Percentiles rank a stretch among this genome's conserved stretches.
Evolutionary conservation across 1,284 basidiomycete species (phyloP).

Genomic region (Cutaneotrichosporon cyanovorans): DNA sequence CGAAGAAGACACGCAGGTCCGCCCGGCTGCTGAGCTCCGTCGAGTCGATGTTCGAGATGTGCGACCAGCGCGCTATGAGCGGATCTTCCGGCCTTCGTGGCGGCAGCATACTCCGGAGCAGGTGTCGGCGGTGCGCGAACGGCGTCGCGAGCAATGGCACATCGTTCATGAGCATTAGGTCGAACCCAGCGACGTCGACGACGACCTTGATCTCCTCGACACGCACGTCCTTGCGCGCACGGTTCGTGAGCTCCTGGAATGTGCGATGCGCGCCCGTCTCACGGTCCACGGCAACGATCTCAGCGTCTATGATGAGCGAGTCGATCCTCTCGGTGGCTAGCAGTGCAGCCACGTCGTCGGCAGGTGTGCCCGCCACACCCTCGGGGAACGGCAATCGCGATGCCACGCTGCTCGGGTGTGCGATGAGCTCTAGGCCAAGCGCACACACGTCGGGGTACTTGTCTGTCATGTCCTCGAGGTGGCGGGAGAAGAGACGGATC

Average conservation of each 20-base stretch:
- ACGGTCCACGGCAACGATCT: slow-evolving; percentile 92
- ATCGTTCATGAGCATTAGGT: slow-evolving; percentile 89
- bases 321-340: slow-evolving; percentile 42
- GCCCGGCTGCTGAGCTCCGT: slow-evolving; percentile 45
- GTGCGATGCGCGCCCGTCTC: slow-evolving; percentile 77
- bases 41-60: slow-evolving; percentile 70
- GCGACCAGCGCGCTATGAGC: slow-evolving; percentile 60
- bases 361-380: slow-evolving; percentile 24
- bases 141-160: slow-evolving; percentile 66
- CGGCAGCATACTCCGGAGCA: slow-evolving; percentile 60
- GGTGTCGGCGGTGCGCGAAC: slow-evolving; percentile 63
- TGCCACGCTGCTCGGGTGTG: slow-evolving; percentile 6
- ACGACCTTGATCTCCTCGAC: slow-evolving; percentile 91
- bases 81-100: slow-evolving; percentile 48
- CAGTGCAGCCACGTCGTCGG: slow-evolving; percentile 22
- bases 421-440: slow-evolving; percentile 48
- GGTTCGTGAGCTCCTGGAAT: slow-evolving; percentile 91
- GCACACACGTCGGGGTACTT: slow-evolving; percentile 85
- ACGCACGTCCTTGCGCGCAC: slow-evolving; percentile 96
- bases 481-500: slow-evolving; percentile 71
- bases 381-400: slow-evolving; percentile 20
- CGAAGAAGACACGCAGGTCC: slow-evolving; percentile 69
- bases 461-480: slow-evolving; percentile 85
- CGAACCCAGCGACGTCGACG: slow-evolving; percentile 93
- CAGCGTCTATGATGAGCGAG: slow-evolving; percentile 90